Conservation (phyloP, 1,284 basidiomycete genomes). For the Meira miltonrushii region DNA sequence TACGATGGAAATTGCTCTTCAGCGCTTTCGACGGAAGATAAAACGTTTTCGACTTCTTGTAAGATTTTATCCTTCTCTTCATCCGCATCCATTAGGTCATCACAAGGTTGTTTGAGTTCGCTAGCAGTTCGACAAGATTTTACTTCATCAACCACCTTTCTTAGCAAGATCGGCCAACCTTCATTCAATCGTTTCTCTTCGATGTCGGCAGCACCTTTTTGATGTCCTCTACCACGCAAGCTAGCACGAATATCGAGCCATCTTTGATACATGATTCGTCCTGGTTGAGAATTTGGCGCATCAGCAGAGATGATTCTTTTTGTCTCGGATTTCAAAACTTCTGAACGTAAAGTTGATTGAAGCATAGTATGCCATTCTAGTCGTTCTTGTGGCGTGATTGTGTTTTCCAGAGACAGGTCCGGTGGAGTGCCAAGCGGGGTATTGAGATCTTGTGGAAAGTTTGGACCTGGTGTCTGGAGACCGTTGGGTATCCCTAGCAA, state of each 20-base stretch:
- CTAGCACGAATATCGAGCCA: constrained; percentile 89
- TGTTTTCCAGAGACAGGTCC: constrained; percentile 4
- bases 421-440: constrained; percentile 17
- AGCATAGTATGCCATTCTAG: constrained; percentile 53
- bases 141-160: constrained; percentile 76
- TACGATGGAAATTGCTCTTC: constrained; percentile 47
- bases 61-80: constrained; percentile 24
- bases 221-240: constrained; percentile 60
- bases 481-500: constrained; percentile 5
- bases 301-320: constrained; percentile 54
- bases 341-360: constrained; percentile 46
- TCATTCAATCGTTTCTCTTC: constrained; percentile 78
- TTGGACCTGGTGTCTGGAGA: constrained; percentile 10
- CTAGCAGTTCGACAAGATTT: constrained; percentile 62
- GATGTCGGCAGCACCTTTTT: constrained; percentile 65
- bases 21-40: constrained; percentile 38
- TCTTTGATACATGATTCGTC: constrained; percentile 56
- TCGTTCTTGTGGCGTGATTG: constrained; percentile 32
- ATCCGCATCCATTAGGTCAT: constrained; percentile 10
- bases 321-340: constrained; percentile 50
- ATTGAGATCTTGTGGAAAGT: constrained; percentile 6
- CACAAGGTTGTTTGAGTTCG: background rate
- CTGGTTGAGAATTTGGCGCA: constrained; percentile 34
- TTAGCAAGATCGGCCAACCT: constrained; percentile 71
- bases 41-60: constrained; percentile 30